These are phyloP conservation scores for Kluyveromyces nonfermentans DNA, from an alignment of 805 yeast species.

Conservation along the genomic window DNA sequence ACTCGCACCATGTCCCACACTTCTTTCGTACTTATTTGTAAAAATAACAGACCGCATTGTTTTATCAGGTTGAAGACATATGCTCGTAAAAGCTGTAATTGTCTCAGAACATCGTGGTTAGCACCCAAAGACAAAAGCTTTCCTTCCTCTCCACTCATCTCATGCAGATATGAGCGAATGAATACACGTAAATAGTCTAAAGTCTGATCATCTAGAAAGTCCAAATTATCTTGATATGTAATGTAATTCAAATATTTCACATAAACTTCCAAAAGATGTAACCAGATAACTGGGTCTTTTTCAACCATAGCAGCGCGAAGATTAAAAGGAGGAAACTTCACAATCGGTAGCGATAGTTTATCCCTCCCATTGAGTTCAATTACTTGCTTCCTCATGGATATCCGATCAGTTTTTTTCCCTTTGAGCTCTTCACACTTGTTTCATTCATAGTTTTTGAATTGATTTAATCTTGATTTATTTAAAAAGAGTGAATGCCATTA, in stretches of 20 bases:
- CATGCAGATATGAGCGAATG: slow-evolving; percentile 47
- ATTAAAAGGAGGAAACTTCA: slow-evolving; percentile 65
- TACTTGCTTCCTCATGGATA: neutral
- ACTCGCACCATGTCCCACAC: slow-evolving; percentile 57
- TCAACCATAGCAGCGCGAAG: slow-evolving; percentile 70
- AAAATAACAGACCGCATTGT: slow-evolving; percentile 42
- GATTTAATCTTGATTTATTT: too few species aligned
- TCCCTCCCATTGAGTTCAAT: slow-evolving; percentile 8
- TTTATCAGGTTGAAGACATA: slow-evolving; percentile 45
- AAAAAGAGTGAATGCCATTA: neutral
- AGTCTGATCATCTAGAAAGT: slow-evolving; percentile 41
- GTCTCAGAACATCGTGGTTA: slow-evolving; percentile 54
- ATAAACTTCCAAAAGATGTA: slow-evolving; percentile 57
- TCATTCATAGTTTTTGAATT: neutral
- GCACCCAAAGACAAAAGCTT: slow-evolving; percentile 62
- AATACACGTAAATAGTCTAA: slow-evolving; percentile 51
- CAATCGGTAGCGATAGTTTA: slow-evolving; percentile 41
- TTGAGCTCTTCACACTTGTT: neutral
- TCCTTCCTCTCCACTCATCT: slow-evolving; percentile 51
- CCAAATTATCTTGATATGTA: slow-evolving; percentile 29
- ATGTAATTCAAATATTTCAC: slow-evolving; percentile 43
- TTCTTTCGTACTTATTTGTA: slow-evolving; percentile 49
- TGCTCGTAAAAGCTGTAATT: slow-evolving; percentile 38
- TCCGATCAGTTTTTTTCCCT: neutral
- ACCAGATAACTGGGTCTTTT: slow-evolving; percentile 80